Evolutionary conservation across 805 yeast genomes (phyloP), one percentile per base, ranked within the genome.

Genomic region (Candida quercuum): DNA sequence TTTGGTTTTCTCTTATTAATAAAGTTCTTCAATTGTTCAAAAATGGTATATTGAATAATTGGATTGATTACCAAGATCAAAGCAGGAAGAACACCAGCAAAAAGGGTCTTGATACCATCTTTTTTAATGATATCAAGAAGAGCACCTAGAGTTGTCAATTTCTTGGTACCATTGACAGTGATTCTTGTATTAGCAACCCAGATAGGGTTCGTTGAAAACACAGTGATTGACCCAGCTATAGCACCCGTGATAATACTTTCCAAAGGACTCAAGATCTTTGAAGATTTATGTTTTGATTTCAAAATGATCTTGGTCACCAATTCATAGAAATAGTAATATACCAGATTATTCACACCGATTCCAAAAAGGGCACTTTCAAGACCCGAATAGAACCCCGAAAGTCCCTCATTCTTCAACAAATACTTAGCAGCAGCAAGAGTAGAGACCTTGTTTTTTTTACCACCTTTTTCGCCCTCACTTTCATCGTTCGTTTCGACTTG

Each of bases 121-220:
- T 71, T 72, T 48, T 74, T 70, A 40, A 78, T 62, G 36, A 89
- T 83, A 17, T 82, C 75, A 34, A 71, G 38, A 33, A 88, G 64
- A 7, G 85, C 74, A 35, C 63, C 63, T 28, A 84, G 47, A 2
- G 89, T 77, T 32, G 64, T 64, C 21, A 66, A 46, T 46, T 57
- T 36, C 36, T 44, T 35, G 23, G 38, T 42, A 32, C 51, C 56
- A 13, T 50, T 47, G 15, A 89, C 87, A 49, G 94, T 85, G 74
- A 82, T 78, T 54, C 96, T 73, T 3, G 97, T 88, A 57, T 88
- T 88, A 32, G 94, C 93, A 31, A 88, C 95, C 97, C 97, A 88
- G 48, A 86, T 78, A 18, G 97, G 97, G 59, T 88, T 88, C 11
- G 95, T 80, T 10, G 80, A 71, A 16, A 84, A 65, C 35, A 88